Evolutionary conservation across 164 flowering plant species (phyloP), one percentile per base, ranked within the genome.

Genomic region (Pachysandra terminalis): DNA sequence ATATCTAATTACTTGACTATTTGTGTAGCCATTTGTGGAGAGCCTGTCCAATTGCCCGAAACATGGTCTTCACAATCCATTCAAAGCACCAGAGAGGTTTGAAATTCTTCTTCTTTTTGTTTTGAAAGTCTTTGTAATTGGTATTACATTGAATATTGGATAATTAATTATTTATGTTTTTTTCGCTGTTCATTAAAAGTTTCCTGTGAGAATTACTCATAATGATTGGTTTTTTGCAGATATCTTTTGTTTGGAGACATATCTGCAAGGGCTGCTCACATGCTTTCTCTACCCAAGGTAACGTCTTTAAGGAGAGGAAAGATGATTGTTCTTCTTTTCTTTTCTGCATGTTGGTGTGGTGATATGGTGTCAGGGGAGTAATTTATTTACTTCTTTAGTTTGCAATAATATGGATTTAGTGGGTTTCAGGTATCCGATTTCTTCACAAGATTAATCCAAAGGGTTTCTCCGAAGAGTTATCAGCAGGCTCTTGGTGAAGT

Each of bases 391-490:
- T 32, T 71, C 53, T 12, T 32, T 56, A 23, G 28, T 51, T 59
- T 52, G 35, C 41, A 49, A 12, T 66, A 68, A 67, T 26, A 5
- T 69, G 64, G 37, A 41, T 28, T 61, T 40, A 7, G 5, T 56
- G 51, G 19, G 26, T 75, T 72, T 75, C 78, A 96, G 99, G 92
- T 93, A 64, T 85, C 92, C n/a, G 78, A 90, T 73, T 96, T 91
- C 78, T 96, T 96, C 75, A 69, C 92, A 22, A 85, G 84, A 77
- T 71, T 96, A 48, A 86, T 96, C 66, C 99, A 96, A 74, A 81
- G 99, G 71, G 97, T 96, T 77, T 75, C 96, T 75, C 98, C 99
- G 66, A 96, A 96, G 81, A 96, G 98, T 85, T 93, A 91, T 70
- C 85, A 88, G 75, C 99, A 96, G 71, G 99, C 99, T 69, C 66